A percentile compares a stretch with the other conserved stretches of the same genome.
phyloP scores from a whole-genome alignment of 768 basidiomycete genomes.

The Mycena chlorophos region DNA sequence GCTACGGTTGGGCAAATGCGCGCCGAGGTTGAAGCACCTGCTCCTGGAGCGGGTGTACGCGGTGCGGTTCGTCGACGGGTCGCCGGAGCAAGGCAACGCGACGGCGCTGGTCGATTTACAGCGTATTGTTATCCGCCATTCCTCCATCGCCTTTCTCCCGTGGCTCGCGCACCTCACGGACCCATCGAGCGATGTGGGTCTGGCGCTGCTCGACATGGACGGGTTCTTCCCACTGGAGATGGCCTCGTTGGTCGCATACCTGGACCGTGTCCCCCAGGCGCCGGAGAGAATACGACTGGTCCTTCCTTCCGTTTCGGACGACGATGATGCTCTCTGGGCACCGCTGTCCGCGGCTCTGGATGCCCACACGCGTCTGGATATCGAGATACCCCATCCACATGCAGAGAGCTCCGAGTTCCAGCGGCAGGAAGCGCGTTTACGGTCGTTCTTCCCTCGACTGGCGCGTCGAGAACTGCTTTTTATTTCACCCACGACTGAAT shows the following conservation, averaged over 20 bases:
- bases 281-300: constrained; percentile 4
- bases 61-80: not conserved
- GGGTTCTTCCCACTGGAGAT: constrained; percentile 11
- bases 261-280: not conserved
- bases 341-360: not conserved
- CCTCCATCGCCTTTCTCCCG: constrained; percentile 16
- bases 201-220: not conserved
- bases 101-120: not conserved
- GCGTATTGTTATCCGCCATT: constrained; percentile 7
- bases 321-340: constrained; percentile 8
- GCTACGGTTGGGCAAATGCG: not conserved
- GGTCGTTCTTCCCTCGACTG: not conserved
- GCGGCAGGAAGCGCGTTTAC: not conserved
- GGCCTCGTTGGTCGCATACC: not conserved
- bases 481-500: not conserved
- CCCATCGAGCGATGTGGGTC: not conserved
- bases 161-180: constrained; percentile 13
- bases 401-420: not conserved
- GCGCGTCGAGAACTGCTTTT: not conserved
- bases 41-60: not conserved
- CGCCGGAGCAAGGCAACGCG: not conserved
- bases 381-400: not conserved
- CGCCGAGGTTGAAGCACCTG: constrained; percentile 7
- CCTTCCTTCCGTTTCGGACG: not conserved
- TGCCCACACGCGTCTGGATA: not conserved